Percentiles rank a stretch among this genome's conserved stretches.
Evolutionary conservation across 371 early-diverging fungal genomes (phyloP).

Genomic region (Capillidium rhysosporum): DNA sequence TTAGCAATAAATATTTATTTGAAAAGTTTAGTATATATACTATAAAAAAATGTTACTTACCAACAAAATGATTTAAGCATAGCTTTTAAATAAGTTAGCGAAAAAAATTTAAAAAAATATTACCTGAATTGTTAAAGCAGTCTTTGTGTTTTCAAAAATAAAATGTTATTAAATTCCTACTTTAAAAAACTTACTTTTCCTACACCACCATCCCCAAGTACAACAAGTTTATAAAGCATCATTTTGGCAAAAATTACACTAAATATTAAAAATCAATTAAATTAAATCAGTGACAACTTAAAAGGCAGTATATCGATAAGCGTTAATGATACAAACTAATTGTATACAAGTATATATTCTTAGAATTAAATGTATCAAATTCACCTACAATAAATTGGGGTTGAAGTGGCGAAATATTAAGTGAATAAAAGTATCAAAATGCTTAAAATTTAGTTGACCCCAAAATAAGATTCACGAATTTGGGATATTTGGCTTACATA

Average conservation of each 20-base stretch:
- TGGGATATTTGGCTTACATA: too few species aligned
- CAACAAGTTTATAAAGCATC: constrained; percentile 12
- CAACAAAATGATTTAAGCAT: constrained; percentile 13
- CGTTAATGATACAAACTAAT: too few species aligned
- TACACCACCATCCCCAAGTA: constrained; percentile 13
- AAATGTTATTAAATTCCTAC: neutral
- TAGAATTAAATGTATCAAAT: too few species aligned
- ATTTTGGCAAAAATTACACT: neutral
- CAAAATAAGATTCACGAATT: too few species aligned
- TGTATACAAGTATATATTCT: too few species aligned
- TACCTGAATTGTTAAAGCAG: constrained; percentile 12
- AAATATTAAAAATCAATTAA: too few species aligned
- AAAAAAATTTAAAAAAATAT: neutral
- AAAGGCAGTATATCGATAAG: too few species aligned
- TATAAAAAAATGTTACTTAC: constrained; percentile 4
- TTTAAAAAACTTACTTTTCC: constrained; percentile 10
- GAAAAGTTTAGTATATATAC: neutral
- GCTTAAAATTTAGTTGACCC: too few species aligned
- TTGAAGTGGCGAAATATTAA: too few species aligned
- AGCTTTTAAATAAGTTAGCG: constrained; percentile 4
- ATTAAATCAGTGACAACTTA: too few species aligned
- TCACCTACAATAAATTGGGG: too few species aligned
- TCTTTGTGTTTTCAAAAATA: constrained; percentile 4
- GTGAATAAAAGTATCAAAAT: too few species aligned
- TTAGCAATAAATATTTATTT: neutral